These are phyloP conservation scores for Chlorokybus atmophyticus DNA, from an alignment of 139 green algal species.

Conservation along the genomic window DNA sequence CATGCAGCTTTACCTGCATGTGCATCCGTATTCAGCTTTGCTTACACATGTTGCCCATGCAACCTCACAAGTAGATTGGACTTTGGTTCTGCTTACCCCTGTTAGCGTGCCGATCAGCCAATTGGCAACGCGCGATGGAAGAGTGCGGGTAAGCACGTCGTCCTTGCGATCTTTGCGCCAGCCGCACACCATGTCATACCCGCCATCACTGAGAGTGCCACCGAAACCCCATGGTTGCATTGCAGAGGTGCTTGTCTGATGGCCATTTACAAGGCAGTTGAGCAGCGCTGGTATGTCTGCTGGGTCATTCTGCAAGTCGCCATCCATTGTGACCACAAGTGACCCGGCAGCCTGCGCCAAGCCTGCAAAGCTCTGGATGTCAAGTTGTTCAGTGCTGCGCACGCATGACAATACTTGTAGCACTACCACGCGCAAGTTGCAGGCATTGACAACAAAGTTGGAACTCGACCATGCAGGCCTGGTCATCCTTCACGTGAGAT, in stretches of 20 bases:
- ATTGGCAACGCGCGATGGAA: constrained; percentile 25
- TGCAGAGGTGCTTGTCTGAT: no score
- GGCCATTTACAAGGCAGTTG: constrained; percentile 19
- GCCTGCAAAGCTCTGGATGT: no score
- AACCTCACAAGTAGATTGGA: background rate
- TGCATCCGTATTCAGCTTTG: no score
- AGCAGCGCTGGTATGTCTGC: constrained; percentile 30
- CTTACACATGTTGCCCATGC: background rate
- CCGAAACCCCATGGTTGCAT: no score
- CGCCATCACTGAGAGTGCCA: constrained; percentile 18
- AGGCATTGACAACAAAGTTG: no score
- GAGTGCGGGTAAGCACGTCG: constrained; percentile 18
- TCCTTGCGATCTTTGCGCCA: constrained; percentile 28
- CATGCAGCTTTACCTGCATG: constrained; percentile 26
- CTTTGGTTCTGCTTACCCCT: constrained; percentile 7
- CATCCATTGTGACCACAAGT: constrained; percentile 31
- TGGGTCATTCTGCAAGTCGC: constrained; percentile 31
- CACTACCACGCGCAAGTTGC: no score
- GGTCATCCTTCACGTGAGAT: no score
- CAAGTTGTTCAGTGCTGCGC: no score
- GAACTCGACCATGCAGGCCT: no score
- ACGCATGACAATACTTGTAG: no score
- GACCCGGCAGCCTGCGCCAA: constrained; percentile 3
- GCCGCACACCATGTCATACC: constrained; percentile 34
- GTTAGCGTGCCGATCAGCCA: constrained; percentile 25